A percentile compares a stretch with the other conserved stretches of the same genome.
These are phyloP conservation scores for Mimosa bimucronata DNA, from an alignment of 306 rosid genomes.

Conservation along the genomic window DNA sequence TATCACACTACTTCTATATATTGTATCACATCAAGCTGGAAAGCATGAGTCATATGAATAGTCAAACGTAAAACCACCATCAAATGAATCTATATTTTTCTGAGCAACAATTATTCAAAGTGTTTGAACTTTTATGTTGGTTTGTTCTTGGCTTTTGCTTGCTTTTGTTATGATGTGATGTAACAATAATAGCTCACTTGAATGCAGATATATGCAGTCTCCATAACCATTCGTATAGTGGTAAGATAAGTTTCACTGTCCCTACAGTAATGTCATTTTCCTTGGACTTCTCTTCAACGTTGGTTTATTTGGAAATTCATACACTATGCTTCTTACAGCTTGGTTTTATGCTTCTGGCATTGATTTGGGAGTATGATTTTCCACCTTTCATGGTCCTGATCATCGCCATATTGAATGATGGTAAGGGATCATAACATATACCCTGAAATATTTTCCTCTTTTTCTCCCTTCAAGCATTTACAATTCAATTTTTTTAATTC, in stretches of 20 bases:
- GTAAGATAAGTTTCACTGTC: slow-evolving; percentile 47
- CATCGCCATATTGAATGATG: slow-evolving; percentile 87
- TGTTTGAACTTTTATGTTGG: slow-evolving; percentile 19
- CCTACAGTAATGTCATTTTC: slow-evolving; percentile 28
- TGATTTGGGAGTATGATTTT: slow-evolving; percentile 91
- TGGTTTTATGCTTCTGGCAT: slow-evolving; percentile 81
- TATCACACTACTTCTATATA: not conserved
- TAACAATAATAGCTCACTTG: slow-evolving; percentile 30
- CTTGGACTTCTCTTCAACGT: slow-evolving; percentile 3
- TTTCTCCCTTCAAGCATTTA: not conserved
- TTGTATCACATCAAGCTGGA: slow-evolving; percentile 24
- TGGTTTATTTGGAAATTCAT: slow-evolving; percentile 27
- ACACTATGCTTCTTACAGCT: slow-evolving; percentile 61
- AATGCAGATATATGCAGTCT: slow-evolving; percentile 85
- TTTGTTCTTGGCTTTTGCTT: too few species aligned
- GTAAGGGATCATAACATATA: slow-evolving; percentile 44
- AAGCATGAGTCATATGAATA: not conserved
- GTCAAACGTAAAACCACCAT: too few species aligned
- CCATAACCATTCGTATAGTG: slow-evolving; percentile 90
- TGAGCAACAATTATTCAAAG: not conserved
- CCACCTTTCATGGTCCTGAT: slow-evolving; percentile 95
- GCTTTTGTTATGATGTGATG: slow-evolving; percentile 20
- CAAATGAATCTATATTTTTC: too few species aligned
- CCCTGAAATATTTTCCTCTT: not conserved
- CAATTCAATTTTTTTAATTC: not conserved